Evolutionary conservation across 306 rosid genomes (phyloP).

Genomic region (Canavalia gladiata): DNA sequence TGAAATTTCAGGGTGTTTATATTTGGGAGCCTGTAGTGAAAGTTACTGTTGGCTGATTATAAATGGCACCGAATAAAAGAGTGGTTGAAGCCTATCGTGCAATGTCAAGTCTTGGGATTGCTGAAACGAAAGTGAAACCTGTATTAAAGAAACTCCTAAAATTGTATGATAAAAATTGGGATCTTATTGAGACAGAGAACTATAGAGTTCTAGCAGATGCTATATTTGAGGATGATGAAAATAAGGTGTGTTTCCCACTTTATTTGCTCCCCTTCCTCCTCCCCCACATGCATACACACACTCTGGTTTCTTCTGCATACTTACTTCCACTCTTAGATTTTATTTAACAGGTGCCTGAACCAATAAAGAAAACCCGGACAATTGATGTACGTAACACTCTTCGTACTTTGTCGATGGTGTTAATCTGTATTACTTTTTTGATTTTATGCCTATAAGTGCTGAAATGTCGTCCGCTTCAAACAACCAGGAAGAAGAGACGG

Average conservation of each 20-base stretch:
- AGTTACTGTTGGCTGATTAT: slow-evolving; percentile 41
- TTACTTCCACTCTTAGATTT: slow-evolving; percentile 38
- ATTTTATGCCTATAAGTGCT: slow-evolving; percentile 41
- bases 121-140: slow-evolving; percentile 72
- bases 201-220: slow-evolving; percentile 92
- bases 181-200: slow-evolving; percentile 84
- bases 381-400: slow-evolving; percentile 50
- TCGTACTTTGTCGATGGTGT: slow-evolving; percentile 32
- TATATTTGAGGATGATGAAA: slow-evolving; percentile 79
- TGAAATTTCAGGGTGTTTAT: slow-evolving; percentile 41
- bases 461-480: slow-evolving; percentile 39
- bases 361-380: slow-evolving; percentile 49
- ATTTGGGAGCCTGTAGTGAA: slow-evolving; percentile 46
- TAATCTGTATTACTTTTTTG: slow-evolving; percentile 27
- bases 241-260: slow-evolving; percentile 54
- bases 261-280: slow-evolving; percentile 9
- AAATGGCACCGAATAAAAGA: slow-evolving; percentile 74
- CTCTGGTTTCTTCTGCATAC: slow-evolving; percentile 13
- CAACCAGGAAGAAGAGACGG: slow-evolving; percentile 61
- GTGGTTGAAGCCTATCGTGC: slow-evolving; percentile 70
- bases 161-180: slow-evolving; percentile 90
- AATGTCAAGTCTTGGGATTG: slow-evolving; percentile 74
- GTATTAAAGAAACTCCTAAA: slow-evolving; percentile 77
- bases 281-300: background rate
- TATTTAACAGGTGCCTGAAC: slow-evolving; percentile 60